These are phyloP conservation scores for Rhizopogon roseolus DNA, from an alignment of 768 basidiomycete genomes.

Conservation along the genomic window DNA sequence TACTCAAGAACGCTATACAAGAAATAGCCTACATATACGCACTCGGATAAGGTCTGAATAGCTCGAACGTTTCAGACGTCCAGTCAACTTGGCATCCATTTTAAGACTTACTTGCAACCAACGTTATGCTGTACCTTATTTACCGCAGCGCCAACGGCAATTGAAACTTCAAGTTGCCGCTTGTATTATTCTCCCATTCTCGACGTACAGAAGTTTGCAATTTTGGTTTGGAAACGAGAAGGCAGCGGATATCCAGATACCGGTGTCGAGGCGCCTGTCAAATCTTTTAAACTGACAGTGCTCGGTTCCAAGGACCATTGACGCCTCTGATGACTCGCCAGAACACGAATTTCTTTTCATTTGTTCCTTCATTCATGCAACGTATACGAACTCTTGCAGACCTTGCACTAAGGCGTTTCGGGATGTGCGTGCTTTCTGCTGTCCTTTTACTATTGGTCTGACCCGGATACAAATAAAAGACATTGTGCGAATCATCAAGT, in stretches of 20 bases:
- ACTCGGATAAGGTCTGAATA: too few species aligned
- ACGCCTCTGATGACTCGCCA: constrained; percentile 19
- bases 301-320: background rate
- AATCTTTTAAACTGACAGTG: background rate
- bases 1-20: too few species aligned
- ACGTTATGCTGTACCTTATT: background rate
- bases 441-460: constrained; percentile 3
- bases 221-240: background rate
- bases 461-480: constrained; percentile 31
- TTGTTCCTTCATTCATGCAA: constrained; percentile 19
- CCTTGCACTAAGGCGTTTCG: constrained; percentile 66
- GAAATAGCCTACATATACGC: too few species aligned
- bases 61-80: too few species aligned
- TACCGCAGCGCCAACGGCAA: background rate
- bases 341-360: constrained; percentile 12
- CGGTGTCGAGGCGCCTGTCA: background rate
- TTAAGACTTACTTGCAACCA: too few species aligned
- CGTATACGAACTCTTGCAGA: constrained; percentile 35
- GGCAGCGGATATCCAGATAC: background rate
- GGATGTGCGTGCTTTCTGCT: constrained; percentile 55
- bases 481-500: constrained; percentile 91
- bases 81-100: too few species aligned
- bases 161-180: too few species aligned
- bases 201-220: too few species aligned
- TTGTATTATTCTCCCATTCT: too few species aligned